Percentiles rank a stretch among this genome's conserved stretches.
Conservation (phyloP, 768 basidiomycete genomes). For the Boletus pseudopeckii region DNA sequence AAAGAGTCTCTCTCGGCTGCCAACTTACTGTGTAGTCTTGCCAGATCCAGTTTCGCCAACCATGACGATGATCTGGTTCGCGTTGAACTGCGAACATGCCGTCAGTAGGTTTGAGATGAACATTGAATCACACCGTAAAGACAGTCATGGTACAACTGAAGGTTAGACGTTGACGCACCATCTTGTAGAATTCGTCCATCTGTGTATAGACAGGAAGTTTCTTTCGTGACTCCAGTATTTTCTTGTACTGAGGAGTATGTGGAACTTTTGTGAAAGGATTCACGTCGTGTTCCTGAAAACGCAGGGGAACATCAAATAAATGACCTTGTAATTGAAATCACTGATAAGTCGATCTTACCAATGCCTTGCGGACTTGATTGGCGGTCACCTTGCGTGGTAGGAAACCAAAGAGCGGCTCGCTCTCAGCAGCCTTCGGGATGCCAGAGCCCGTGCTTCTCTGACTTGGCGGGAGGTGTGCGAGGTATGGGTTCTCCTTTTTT, state of each 20-base stretch:
- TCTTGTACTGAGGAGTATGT: conserved; percentile 75
- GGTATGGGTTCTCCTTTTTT: conserved; percentile 49
- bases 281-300: conserved; percentile 61
- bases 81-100: conserved; percentile 20
- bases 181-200: conserved; percentile 89
- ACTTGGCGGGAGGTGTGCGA: conserved; percentile 40
- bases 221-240: conserved; percentile 80
- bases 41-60: conserved; percentile 95
- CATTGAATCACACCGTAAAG: background rate
- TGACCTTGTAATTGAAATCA: background rate
- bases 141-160: background rate
- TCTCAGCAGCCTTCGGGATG: conserved; percentile 23
- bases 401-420: conserved; percentile 71
- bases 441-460: conserved; percentile 26
- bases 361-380: conserved; percentile 59
- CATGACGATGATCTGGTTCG: conserved; percentile 81
- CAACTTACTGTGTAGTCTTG: conserved; percentile 88
- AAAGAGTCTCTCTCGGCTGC: conserved; percentile 12
- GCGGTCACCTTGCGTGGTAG: conserved; percentile 66
- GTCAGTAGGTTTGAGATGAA: background rate
- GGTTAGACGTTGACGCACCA: conserved; percentile 51
- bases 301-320: background rate
- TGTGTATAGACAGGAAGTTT: conserved; percentile 89
- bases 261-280: conserved; percentile 89
- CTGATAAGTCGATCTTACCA: conserved; percentile 47